These are phyloP conservation scores for Acanthamoeba divionensis DNA, from an alignment of 208 protist genomes.

Conservation along the genomic window DNA sequence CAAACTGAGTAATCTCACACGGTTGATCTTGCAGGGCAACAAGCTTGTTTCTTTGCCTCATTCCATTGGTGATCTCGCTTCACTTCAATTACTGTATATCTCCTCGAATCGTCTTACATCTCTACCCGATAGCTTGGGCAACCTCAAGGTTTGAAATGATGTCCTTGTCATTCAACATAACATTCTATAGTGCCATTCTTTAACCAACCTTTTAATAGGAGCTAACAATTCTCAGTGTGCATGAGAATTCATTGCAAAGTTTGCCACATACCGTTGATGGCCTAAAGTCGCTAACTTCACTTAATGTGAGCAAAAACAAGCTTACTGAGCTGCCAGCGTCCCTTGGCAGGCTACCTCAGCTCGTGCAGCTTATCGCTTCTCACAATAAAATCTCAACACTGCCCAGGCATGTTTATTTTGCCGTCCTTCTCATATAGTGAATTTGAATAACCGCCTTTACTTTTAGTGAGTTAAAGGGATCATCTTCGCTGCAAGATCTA, in stretches of 20 bases:
- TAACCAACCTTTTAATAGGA: neutral
- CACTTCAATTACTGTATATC: conserved; percentile 36
- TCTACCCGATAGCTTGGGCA: conserved; percentile 2
- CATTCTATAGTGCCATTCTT: neutral
- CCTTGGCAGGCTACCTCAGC: neutral
- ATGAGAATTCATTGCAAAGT: neutral
- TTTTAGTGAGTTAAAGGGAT: neutral
- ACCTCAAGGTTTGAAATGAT: neutral
- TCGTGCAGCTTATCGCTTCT: conserved; percentile 8
- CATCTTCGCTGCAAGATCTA: neutral
- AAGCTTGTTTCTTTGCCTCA: neutral
- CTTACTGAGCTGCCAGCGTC: neutral
- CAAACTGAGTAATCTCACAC: neutral
- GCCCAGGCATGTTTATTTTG: neutral
- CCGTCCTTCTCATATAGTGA: neutral
- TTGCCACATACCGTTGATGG: neutral
- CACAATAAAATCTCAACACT: neutral
- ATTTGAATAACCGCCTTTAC: neutral
- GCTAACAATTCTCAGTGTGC: conserved; percentile 10
- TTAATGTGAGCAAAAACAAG: conserved; percentile 17
- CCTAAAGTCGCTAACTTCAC: neutral
- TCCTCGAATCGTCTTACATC: neutral
- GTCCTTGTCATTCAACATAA: neutral
- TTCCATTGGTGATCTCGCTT: conserved; percentile 7
- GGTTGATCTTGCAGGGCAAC: conserved; percentile 3